phyloP scores from a whole-genome alignment of 805 yeast species.

The Ogataea nitratoaversa region DNA sequence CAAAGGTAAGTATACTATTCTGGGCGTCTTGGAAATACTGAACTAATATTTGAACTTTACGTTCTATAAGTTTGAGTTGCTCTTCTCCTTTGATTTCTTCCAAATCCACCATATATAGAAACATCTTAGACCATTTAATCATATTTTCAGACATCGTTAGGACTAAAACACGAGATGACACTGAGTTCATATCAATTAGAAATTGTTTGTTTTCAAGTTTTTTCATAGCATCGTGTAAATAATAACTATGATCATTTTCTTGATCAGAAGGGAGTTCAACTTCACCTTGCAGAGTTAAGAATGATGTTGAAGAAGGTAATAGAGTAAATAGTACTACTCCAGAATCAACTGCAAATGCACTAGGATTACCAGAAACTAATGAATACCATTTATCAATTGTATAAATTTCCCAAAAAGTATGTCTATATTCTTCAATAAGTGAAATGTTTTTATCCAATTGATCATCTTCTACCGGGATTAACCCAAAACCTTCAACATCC shows the following conservation, averaged over 20 bases:
- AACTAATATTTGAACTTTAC: slow-evolving; percentile 22
- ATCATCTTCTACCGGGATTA: slow-evolving; percentile 8
- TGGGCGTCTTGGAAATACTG: slow-evolving; percentile 23
- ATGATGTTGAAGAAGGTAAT: slow-evolving; percentile 27
- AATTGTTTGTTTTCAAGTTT: slow-evolving; percentile 24
- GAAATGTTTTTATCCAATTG: slow-evolving; percentile 21
- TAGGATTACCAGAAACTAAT: slow-evolving; percentile 29
- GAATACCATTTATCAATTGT: slow-evolving; percentile 28
- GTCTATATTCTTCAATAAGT: slow-evolving; percentile 25
- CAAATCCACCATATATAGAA: slow-evolving; percentile 23
- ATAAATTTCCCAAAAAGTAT: slow-evolving; percentile 30
- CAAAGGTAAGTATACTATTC: slow-evolving; percentile 24
- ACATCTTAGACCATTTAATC: slow-evolving; percentile 29
- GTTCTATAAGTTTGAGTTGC: slow-evolving; percentile 15
- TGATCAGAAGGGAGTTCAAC: no score
- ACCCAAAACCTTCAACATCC: background rate
- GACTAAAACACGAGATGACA: slow-evolving; percentile 22
- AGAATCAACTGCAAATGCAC: slow-evolving; percentile 24
- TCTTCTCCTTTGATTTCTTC: slow-evolving; percentile 18
- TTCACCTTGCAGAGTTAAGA: slow-evolving; percentile 6
- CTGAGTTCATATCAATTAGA: slow-evolving; percentile 22
- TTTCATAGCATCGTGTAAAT: slow-evolving; percentile 28
- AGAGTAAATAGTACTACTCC: slow-evolving; percentile 25
- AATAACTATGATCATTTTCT: no score
- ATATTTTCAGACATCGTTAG: slow-evolving; percentile 28